phyloP scores from a whole-genome alignment of 495 filamentous ascomycete species.

The Hyaloscypha bicolor region DNA sequence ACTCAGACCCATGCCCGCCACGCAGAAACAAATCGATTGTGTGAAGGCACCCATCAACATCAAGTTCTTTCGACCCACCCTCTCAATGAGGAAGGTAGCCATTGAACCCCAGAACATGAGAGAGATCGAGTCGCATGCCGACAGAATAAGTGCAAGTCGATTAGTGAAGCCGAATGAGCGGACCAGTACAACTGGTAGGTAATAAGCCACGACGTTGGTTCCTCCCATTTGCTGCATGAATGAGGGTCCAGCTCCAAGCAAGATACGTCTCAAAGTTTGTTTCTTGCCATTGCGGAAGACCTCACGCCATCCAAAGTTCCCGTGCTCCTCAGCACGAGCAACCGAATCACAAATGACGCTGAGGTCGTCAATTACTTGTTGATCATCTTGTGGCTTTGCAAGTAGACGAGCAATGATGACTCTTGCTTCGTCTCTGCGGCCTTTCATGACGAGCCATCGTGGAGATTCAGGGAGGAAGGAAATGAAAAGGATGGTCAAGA shows the following conservation, averaged over 20 bases:
- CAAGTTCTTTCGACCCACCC: slow-evolving; percentile 32
- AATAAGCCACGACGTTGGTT: slow-evolving; percentile 37
- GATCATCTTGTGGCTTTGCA: slow-evolving; percentile 40
- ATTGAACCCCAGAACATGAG: slow-evolving; percentile 33
- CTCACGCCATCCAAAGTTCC: slow-evolving; percentile 40
- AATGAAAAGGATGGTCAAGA: slow-evolving; percentile 33
- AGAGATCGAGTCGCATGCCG: slow-evolving; percentile 2
- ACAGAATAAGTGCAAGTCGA: slow-evolving; percentile 29
- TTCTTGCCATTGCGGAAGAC: slow-evolving; percentile 32
- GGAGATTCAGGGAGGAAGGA: slow-evolving; percentile 48
- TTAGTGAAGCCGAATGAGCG: slow-evolving; percentile 27
- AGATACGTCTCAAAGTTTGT: slow-evolving; percentile 31
- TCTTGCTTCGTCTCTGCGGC: slow-evolving; percentile 41
- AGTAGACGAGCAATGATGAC: slow-evolving; percentile 32
- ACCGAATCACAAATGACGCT: slow-evolving; percentile 1
- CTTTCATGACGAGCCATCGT: slow-evolving; percentile 43
- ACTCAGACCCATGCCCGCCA: neutral
- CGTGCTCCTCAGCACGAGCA: slow-evolving; percentile 34
- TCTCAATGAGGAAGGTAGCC: slow-evolving; percentile 32
- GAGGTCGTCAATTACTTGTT: slow-evolving; percentile 27
- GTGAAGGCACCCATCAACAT: slow-evolving; percentile 33
- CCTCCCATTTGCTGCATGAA: slow-evolving; percentile 4
- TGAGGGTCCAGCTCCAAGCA: slow-evolving; percentile 26
- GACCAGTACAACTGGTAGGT: slow-evolving; percentile 5
- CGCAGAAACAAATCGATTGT: slow-evolving; percentile 28